These are phyloP conservation scores for Phytophthora ramorum DNA, from an alignment of 352 stramenopile genomes.

Conservation along the genomic window DNA sequence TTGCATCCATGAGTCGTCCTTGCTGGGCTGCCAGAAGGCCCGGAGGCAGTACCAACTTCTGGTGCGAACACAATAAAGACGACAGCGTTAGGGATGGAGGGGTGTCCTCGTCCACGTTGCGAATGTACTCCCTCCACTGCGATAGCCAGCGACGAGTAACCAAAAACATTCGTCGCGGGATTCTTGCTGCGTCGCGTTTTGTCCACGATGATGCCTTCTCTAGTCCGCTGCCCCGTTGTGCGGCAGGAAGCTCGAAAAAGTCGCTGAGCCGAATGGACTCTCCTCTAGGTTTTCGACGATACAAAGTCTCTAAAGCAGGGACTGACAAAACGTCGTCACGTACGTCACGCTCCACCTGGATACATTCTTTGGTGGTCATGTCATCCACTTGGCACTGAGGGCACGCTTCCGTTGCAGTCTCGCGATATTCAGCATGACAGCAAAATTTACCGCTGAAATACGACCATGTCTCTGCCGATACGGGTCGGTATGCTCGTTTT, in stretches of 20 bases:
- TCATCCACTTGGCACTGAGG: conserved; percentile 59
- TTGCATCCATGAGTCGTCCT: conserved; percentile 47
- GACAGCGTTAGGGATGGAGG: conserved; percentile 44
- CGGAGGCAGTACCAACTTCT: conserved; percentile 62
- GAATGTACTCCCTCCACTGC: conserved; percentile 78
- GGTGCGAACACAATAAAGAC: conserved; percentile 57
- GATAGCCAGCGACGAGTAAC: conserved; percentile 63
- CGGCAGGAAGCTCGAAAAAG: conserved; percentile 48
- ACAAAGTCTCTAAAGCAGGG: conserved; percentile 57
- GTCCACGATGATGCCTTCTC: conserved; percentile 34
- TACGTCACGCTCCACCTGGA: conserved; percentile 58
- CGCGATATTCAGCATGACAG: conserved; percentile 41
- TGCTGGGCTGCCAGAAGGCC: conserved; percentile 50
- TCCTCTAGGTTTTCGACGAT: conserved; percentile 48
- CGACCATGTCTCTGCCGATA: conserved; percentile 61
- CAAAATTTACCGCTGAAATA: conserved; percentile 75
- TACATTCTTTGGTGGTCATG: conserved; percentile 53
- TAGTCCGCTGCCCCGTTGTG: conserved; percentile 24
- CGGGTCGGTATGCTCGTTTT: conserved; percentile 69
- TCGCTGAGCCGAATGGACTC: conserved; percentile 50
- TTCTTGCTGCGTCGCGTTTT: conserved; percentile 15
- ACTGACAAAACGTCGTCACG: conserved; percentile 72
- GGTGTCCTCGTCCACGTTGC: conserved; percentile 55
- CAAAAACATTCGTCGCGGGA: conserved; percentile 59
- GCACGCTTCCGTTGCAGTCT: conserved; percentile 45